Evolutionary conservation across 1,284 basidiomycete species (phyloP), one percentile per base, ranked within the genome.

Genomic region (Melampsora americana): DNA sequence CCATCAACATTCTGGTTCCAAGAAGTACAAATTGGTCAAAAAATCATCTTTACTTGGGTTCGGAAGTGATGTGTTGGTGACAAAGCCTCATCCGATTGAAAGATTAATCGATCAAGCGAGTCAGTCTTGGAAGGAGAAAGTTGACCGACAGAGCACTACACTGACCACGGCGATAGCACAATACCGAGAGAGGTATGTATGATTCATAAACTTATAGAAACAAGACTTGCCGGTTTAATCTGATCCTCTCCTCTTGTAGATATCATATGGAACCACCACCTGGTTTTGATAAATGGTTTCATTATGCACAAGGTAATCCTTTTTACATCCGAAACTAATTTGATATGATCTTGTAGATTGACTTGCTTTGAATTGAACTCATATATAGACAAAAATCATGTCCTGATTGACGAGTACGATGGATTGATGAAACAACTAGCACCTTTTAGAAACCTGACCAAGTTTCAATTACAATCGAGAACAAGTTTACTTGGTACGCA

Each of bases 251-350:
- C 0, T 26, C 28, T 48, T 30, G 18, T 46, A 71, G 69, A 42
- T 71, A 71, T 16, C 44, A 71, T 28, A 62, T 71, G 26, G 44
- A 64, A 23, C 69, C 69, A 30, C 69, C 69, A 30, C 48, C 28
- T 18, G 69, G 69, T 2, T 71, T 71, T 30, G 60, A 64, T n/a
- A 71, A 71, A n/a, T 71, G 69, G 69, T 71, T 71, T 50, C 32
- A 30, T 14, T 71, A 62, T 71, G 69, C 69, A 12, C 44, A 71
- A 64, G 42, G 69, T 71, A 4, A 71, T n/a, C 32, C 23, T 9
- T n/a, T 35, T 56, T 16, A 23, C 4, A 60, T 26, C 5, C 32
- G 12, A 26, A 14, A 44, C 16, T 0, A 9, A 18, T 16, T 5
- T 6, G 48, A 16, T 5, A 44, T 16, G 18, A 46, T 26, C 28